A percentile compares a stretch with the other conserved stretches of the same genome.
phyloP scores from a whole-genome alignment of 352 stramenopile genomes.

The Pythium inflatum region DNA sequence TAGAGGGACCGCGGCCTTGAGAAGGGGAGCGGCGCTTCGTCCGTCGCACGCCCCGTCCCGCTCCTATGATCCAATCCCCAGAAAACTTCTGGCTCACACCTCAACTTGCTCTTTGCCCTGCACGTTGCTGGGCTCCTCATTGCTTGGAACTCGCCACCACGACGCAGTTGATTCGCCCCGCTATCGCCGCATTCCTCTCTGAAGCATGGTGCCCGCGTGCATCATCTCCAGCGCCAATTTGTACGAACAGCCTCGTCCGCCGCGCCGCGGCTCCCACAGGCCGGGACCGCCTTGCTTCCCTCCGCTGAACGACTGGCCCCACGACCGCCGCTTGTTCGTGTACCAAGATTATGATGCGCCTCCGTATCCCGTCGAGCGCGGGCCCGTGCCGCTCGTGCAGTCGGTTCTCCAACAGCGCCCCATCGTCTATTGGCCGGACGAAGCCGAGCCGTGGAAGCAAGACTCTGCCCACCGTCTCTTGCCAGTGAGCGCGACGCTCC shows the following conservation, averaged over 20 bases:
- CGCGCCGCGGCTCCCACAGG: constrained; percentile 37
- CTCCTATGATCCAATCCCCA: no score
- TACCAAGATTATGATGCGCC: neutral
- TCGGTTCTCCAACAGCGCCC: neutral
- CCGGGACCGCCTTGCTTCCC: constrained; percentile 5
- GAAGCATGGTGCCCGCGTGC: constrained; percentile 8
- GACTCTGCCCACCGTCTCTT: neutral
- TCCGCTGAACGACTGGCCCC: constrained; percentile 15
- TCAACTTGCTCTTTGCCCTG: neutral
- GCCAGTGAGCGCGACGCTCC: no score
- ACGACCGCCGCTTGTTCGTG: neutral
- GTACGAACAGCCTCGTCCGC: constrained; percentile 39
- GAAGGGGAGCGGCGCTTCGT: constrained; percentile 10
- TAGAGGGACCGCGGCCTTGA: neutral
- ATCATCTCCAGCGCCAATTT: constrained; percentile 28
- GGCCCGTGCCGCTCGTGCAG: no score
- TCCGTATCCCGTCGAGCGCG: neutral
- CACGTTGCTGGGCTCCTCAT: neutral
- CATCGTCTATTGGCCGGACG: neutral
- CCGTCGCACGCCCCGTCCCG: constrained; percentile 11
- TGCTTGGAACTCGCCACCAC: constrained; percentile 11
- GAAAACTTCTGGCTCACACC: neutral
- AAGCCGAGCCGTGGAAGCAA: neutral
- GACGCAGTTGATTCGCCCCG: neutral
- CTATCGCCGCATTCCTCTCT: neutral